Percentiles rank a stretch among this genome's conserved stretches.
These are phyloP conservation scores for Papiliotrema nemorosa DNA, from an alignment of 1,284 basidiomycete species.

Conservation along the genomic window DNA sequence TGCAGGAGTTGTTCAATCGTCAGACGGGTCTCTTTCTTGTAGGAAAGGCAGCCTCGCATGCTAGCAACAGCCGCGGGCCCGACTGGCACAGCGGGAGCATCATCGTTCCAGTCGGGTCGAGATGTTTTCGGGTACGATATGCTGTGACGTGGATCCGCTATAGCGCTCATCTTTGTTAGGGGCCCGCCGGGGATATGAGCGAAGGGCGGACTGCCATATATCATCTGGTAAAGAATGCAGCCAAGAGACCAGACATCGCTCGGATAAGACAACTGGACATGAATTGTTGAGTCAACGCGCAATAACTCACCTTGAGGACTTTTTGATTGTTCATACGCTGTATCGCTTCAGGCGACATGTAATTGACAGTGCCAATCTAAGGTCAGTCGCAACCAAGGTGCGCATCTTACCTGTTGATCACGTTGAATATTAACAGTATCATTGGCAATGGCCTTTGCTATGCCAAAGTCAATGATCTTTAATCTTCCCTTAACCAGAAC, in stretches of 20 bases:
- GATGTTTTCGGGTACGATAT: conserved; percentile 52
- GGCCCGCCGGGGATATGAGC: conserved; percentile 76
- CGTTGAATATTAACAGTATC: conserved; percentile 95
- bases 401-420: conserved; percentile 70
- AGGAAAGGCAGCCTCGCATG: conserved; percentile 53
- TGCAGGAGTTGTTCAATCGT: conserved; percentile 53
- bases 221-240: conserved; percentile 95
- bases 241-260: conserved; percentile 98
- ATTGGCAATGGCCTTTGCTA: conserved; percentile 93
- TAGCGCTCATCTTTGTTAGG: conserved; percentile 53
- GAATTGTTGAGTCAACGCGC: neutral
- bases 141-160: conserved; percentile 52
- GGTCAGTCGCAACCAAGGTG: conserved; percentile 1
- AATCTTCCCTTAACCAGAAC: conserved; percentile 87
- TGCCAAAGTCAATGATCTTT: conserved; percentile 95
- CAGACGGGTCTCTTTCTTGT: conserved; percentile 51
- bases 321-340: conserved; percentile 55
- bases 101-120: conserved; percentile 33
- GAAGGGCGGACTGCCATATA: conserved; percentile 89
- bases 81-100: conserved; percentile 45
- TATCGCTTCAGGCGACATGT: conserved; percentile 93
- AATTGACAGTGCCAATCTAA: conserved; percentile 88
- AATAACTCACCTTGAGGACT: conserved; percentile 43
- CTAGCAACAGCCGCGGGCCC: conserved; percentile 50
- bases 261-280: conserved; percentile 56